A percentile compares a stretch with the other conserved stretches of the same genome.
These are phyloP conservation scores for Condylostoma magnum DNA, from an alignment of 169 alveolate species.

Conservation along the genomic window DNA sequence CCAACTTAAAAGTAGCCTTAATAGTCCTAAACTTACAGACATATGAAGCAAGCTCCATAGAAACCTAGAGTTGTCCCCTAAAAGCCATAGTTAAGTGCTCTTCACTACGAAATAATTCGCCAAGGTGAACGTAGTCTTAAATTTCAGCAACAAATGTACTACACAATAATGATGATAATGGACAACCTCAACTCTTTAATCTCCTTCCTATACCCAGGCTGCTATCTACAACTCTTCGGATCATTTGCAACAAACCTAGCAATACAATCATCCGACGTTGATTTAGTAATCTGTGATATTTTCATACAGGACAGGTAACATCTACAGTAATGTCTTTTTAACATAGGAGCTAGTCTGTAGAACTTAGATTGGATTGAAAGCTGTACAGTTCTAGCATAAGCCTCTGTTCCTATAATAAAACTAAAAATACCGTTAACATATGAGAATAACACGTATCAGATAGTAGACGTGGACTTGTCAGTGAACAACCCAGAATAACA, in stretches of 20 bases:
- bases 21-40: too few species aligned
- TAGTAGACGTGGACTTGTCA: neutral
- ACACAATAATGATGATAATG: too few species aligned
- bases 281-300: neutral
- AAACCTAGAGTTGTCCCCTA: too few species aligned
- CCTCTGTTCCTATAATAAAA: constrained; percentile 1
- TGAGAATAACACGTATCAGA: neutral
- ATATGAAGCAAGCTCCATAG: too few species aligned
- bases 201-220: too few species aligned
- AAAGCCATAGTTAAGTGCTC: too few species aligned
- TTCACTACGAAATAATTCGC: too few species aligned
- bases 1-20: too few species aligned
- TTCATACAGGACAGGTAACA: neutral
- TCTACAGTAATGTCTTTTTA: neutral
- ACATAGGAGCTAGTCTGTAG: neutral
- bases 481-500: constrained; percentile 3
- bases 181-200: too few species aligned
- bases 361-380: neutral
- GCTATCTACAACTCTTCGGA: constrained; percentile 3
- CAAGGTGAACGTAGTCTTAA: too few species aligned
- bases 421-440: neutral
- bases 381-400: neutral
- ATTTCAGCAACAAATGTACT: too few species aligned
- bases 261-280: constrained; percentile 1
- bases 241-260: constrained; percentile 3